phyloP scores from a whole-genome alignment of 805 yeast species.

The Barnettozyma populi region DNA sequence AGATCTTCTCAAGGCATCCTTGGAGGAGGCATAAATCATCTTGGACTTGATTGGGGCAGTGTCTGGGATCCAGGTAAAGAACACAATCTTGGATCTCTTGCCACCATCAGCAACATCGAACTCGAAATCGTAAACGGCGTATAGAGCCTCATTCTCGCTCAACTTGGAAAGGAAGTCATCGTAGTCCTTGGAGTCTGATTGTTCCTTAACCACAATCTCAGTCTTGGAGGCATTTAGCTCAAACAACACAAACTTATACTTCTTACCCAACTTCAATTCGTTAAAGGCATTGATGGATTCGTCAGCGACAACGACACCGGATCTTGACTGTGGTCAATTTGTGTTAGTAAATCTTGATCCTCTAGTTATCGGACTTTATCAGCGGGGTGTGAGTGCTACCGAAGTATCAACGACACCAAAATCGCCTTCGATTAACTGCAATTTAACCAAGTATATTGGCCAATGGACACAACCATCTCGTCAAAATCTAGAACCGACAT shows the following conservation, averaged over 20 bases:
- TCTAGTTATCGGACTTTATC: not conserved
- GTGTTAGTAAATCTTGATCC: not conserved
- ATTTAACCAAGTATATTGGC: not conserved
- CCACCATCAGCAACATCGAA: constrained; percentile 92
- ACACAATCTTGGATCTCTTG: constrained; percentile 71
- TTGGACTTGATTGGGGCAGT: constrained; percentile 91
- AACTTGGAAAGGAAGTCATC: constrained; percentile 82
- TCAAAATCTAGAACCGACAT: not conserved
- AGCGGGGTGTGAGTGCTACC: not conserved
- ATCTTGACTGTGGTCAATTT: constrained; percentile 19
- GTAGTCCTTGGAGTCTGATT: constrained; percentile 70
- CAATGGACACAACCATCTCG: not conserved
- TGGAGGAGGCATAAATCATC: constrained; percentile 98
- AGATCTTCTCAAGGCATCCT: constrained; percentile 96
- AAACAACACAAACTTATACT: constrained; percentile 77
- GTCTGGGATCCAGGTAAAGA: constrained; percentile 95
- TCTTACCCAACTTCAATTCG: constrained; percentile 91
- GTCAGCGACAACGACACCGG: constrained; percentile 75
- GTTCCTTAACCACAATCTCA: constrained; percentile 82
- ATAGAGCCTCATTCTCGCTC: constrained; percentile 94
- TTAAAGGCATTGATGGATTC: constrained; percentile 92
- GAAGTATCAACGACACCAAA: not conserved
- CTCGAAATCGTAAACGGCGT: constrained; percentile 96
- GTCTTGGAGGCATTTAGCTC: constrained; percentile 82
- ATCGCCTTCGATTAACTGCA: not conserved